A percentile compares a stretch with the other conserved stretches of the same genome.
phyloP scores from a whole-genome alignment of 176 grass and related monocot species.

The Rhipidocladum racemiflorum region DNA sequence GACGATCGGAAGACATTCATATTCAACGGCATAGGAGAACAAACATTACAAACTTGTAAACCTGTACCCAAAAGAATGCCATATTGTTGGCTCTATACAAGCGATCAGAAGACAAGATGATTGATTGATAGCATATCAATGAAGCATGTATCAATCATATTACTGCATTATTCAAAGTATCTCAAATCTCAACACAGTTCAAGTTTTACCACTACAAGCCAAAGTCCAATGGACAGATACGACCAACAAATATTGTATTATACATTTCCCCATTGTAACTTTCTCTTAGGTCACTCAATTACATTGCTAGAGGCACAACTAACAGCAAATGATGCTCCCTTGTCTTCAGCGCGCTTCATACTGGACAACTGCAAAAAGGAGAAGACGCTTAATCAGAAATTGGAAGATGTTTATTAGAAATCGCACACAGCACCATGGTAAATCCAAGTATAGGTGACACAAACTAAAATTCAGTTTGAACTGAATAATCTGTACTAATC shows the following conservation, averaged over 20 bases:
- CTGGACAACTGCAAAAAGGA: constrained; percentile 35
- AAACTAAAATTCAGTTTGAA: not conserved
- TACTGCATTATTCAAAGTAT: not conserved
- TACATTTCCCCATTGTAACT: not conserved
- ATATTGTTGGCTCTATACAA: not conserved
- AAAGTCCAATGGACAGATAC: not conserved
- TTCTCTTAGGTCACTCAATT: not conserved
- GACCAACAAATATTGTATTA: not conserved
- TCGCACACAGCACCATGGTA: not conserved
- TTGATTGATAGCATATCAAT: not conserved
- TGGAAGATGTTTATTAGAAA: not conserved
- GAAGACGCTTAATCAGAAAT: not conserved
- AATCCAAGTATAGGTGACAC: not conserved
- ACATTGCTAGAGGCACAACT: not conserved
- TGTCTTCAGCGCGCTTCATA: constrained; percentile 45
- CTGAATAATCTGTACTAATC: not conserved
- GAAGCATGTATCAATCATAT: not conserved
- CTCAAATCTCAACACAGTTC: not conserved
- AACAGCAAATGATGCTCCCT: not conserved
- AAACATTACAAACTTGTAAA: not conserved
- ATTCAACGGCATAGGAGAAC: too few relatives aligned
- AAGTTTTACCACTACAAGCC: not conserved
- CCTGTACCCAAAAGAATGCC: not conserved
- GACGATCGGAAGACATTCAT: too few relatives aligned
- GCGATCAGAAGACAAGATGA: too few relatives aligned